Percentiles rank a stretch among this genome's conserved stretches.
Evolutionary conservation across 192 early-diverging fungal genomes (phyloP).

Genomic region (Backusella macrospora): DNA sequence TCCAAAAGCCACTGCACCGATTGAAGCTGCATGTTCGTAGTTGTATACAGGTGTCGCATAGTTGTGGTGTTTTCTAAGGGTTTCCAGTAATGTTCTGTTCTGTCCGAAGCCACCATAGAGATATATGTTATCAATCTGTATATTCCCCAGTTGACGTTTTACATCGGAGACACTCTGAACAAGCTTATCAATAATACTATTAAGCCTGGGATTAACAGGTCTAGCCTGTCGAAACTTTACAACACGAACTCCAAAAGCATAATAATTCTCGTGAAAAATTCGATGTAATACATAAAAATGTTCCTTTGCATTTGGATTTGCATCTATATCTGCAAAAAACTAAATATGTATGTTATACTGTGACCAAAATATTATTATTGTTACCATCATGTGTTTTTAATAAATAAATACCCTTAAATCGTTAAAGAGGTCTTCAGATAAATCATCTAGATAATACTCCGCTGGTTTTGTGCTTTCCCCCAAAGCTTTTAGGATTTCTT

Average conservation of each 20-base stretch:
- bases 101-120: constrained; percentile 3
- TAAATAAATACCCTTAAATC: constrained; percentile 1
- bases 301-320: not conserved
- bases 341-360: not conserved
- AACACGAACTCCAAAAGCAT: not conserved
- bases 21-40: constrained; percentile 2
- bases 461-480: not conserved
- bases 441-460: not conserved
- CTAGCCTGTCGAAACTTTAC: not conserved
- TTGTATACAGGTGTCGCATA: not conserved
- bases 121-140: not conserved
- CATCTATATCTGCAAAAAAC: not conserved
- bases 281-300: not conserved
- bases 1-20: not conserved
- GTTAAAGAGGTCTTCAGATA: not conserved
- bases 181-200: not conserved
- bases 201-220: not conserved
- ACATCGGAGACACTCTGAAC: not conserved
- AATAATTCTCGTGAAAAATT: not conserved
- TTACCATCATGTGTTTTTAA: not conserved
- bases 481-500: not conserved
- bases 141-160: not conserved
- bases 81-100: not conserved
- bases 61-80: not conserved
- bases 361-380: not conserved